phyloP scores from a whole-genome alignment of 169 alveolate species.

The Blepharisma undulans region DNA sequence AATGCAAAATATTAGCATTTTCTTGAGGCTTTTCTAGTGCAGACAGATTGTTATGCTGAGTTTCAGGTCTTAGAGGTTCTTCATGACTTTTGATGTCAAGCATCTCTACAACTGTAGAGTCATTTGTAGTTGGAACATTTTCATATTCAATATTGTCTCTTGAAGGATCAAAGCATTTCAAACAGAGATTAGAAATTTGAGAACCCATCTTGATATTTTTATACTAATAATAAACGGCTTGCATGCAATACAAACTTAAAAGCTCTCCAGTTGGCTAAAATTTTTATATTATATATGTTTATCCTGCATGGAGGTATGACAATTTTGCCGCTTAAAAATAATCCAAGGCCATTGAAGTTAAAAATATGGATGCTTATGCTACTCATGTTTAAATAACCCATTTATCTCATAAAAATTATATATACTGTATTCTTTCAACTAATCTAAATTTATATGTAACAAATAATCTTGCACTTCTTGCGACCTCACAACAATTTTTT shows the following conservation, averaged over 20 bases:
- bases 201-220: background rate
- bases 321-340: background rate
- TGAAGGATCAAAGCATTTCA: background rate
- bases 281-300: background rate
- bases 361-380: background rate
- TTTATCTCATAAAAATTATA: background rate
- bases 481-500: background rate
- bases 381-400: background rate
- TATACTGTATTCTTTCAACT: too few relatives aligned
- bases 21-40: background rate
- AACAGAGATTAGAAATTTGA: background rate
- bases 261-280: background rate
- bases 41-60: background rate
- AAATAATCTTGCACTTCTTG: slow-evolving; percentile 21
- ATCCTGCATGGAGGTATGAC: background rate
- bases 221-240: background rate
- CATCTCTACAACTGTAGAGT: background rate
- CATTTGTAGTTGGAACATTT: background rate
- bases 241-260: background rate
- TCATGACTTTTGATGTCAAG: background rate
- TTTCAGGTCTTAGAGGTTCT: background rate
- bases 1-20: background rate
- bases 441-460: slow-evolving; percentile 10
- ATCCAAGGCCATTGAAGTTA: background rate
- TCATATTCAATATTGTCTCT: background rate